Evolutionary conservation across 768 basidiomycete genomes (phyloP).

Genomic region (Pleurotus citrinopileatus): DNA sequence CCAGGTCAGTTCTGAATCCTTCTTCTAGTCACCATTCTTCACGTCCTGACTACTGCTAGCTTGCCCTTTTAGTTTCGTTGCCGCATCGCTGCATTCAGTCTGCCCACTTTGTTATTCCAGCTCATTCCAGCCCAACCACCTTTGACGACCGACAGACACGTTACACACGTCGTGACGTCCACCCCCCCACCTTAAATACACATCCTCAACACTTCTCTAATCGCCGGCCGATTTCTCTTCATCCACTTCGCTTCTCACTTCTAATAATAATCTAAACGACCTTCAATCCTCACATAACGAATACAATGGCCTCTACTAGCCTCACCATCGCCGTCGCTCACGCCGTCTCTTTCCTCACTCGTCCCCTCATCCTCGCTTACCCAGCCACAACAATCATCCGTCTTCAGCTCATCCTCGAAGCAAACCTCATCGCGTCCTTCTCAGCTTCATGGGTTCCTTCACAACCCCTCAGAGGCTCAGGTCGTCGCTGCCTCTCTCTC

Average conservation of each 20-base stretch:
- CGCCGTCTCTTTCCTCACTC: conserved; percentile 71
- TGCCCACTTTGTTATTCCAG: not conserved
- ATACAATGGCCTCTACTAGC: conserved; percentile 39
- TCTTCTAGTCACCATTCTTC: conserved; percentile 2
- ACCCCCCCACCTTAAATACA: conserved; percentile 10
- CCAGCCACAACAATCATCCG: conserved; percentile 62
- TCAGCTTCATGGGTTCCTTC: conserved; percentile 62
- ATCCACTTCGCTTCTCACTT: conserved; percentile 20
- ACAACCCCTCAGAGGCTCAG: conserved; percentile 66
- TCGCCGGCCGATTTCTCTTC: conserved; percentile 62
- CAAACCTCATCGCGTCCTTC: conserved; percentile 69
- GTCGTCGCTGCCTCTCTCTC: conserved; percentile 71
- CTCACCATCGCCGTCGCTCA: conserved; percentile 72
- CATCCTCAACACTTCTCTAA: conserved; percentile 27
- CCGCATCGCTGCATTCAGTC: not conserved
- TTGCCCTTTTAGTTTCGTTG: conserved; percentile 8
- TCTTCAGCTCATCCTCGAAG: conserved; percentile 70
- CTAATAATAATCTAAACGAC: conserved; percentile 16
- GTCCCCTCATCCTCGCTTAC: conserved; percentile 55
- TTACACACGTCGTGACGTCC: conserved; percentile 15
- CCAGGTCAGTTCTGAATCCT: not conserved
- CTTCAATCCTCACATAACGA: conserved; percentile 15
- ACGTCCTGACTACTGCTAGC: not conserved
- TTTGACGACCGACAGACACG: conserved; percentile 14
- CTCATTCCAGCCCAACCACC: conserved; percentile 8